Evolutionary conservation across 768 basidiomycete genomes (phyloP), one percentile per base, ranked within the genome.

Genomic region (Termitomyces sp.): DNA sequence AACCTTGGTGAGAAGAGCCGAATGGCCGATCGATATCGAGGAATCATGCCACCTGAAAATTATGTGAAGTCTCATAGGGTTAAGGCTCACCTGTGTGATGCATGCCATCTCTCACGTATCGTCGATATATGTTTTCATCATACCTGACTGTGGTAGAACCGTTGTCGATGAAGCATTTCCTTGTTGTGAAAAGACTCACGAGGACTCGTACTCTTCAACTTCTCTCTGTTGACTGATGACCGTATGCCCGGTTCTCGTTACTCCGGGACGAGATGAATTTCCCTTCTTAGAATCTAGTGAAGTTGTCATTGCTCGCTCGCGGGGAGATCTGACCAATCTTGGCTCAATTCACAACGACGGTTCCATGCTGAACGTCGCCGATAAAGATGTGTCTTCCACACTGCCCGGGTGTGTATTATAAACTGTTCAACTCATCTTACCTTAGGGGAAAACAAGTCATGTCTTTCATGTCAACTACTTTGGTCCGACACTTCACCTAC

Each of bases 21-120:
- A 53, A 56, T 18, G n/a, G 41, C 36, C 26, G 46, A 52, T 51
- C 50, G 55, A 54, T 40, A 52, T 51, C 50, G 55, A 54, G 50
- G 40, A 40, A 50, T 46, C 63, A 64, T 63, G 23, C 16, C 20
- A n/a, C 41, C 35, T 3, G 32, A 23, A 55, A 33, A 20, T 43
- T 55, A 14, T 33, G 5, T 10, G 14, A 18, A 20, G 33, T 52
- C 9, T 9, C 12, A 9, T 23, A 26, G 13, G 23, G 16, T 26
- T 28, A 12, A 4, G 9, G 46, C 55, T 18, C 48, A 48, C 18
- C 46, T n/a, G 7, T n/a, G 33, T 23, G 20, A 40, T 28, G 51
- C 4, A 18, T 8, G 1, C 2, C 4, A 18, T 38, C 16, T 8
- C 5, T 6, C 1, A 40, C 7, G 16, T 36, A 36, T n/a, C n/a